phyloP scores from a whole-genome alignment of 352 stramenopile genomes.

The Phytophthora ramorum region DNA sequence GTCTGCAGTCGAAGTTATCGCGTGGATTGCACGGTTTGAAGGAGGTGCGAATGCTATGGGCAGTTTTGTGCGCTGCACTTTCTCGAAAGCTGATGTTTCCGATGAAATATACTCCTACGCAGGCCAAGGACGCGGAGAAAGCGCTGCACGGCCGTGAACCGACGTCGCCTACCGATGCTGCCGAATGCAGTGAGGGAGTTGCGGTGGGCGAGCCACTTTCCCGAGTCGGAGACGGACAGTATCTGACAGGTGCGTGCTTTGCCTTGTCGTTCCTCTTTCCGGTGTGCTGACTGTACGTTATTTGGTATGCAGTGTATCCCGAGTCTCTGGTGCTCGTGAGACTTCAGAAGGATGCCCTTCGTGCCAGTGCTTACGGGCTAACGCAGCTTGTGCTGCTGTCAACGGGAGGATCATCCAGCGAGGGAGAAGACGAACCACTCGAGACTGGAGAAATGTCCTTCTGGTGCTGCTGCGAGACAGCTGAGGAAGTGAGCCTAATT shows the following conservation, averaged over 20 bases:
- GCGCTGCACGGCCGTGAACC: conserved; percentile 36
- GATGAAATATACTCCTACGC: neutral
- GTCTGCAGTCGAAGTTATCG: conserved; percentile 80
- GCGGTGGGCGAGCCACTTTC: conserved; percentile 7
- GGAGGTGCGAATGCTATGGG: conserved; percentile 46
- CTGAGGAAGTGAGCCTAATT: conserved; percentile 86
- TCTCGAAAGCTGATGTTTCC: neutral
- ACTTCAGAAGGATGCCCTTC: conserved; percentile 77
- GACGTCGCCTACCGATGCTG: conserved; percentile 27
- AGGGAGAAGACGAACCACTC: conserved; percentile 21
- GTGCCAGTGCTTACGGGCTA: conserved; percentile 76
- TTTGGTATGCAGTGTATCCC: conserved; percentile 61
- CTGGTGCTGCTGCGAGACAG: conserved; percentile 88
- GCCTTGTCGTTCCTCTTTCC: neutral
- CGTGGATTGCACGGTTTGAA: conserved; percentile 83
- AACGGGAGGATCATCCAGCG: conserved; percentile 20
- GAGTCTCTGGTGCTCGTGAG: conserved; percentile 80
- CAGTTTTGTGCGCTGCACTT: neutral
- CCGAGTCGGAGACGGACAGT: conserved; percentile 75
- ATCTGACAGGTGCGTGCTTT: conserved; percentile 61
- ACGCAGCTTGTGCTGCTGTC: conserved; percentile 82
- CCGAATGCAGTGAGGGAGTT: conserved; percentile 10
- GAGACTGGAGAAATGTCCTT: conserved; percentile 57
- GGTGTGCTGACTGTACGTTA: conserved; percentile 1
- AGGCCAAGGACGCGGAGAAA: conserved; percentile 70